Conservation (phyloP, 495 filamentous ascomycete species). For the Lichenothelia convexa region DNA sequence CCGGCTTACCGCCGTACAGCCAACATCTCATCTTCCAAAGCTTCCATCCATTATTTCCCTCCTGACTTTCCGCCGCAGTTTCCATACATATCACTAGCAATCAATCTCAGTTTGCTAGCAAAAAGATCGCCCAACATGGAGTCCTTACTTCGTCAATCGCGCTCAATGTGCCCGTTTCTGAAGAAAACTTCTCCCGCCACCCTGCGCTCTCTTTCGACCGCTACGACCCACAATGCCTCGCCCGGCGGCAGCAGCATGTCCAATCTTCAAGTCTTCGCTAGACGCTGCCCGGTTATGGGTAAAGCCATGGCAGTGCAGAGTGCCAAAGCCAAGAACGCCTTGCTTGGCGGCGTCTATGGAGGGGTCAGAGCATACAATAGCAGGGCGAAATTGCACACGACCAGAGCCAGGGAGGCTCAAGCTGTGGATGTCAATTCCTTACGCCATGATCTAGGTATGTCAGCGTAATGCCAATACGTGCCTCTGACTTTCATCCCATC, state of each 20-base stretch:
- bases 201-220: conserved; percentile 74
- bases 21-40: too few relatives aligned
- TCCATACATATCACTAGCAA: too few relatives aligned
- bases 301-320: conserved; percentile 69
- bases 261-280: conserved; percentile 84
- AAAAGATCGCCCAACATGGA: conserved; percentile 52
- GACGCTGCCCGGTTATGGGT: conserved; percentile 95
- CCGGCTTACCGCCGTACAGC: too few relatives aligned
- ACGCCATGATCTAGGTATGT: conserved; percentile 29
- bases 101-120: too few relatives aligned
- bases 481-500: too few relatives aligned
- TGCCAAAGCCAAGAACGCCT: conserved; percentile 16
- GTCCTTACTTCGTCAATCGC: conserved; percentile 79
- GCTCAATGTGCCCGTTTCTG: conserved; percentile 90
- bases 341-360: conserved; percentile 23
- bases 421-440: conserved; percentile 45
- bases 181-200: conserved; percentile 81
- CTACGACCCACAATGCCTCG: conserved; percentile 45
- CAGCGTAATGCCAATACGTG: not conserved
- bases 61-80: too few relatives aligned
- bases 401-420: conserved; percentile 49
- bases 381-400: conserved; percentile 67
- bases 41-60: too few relatives aligned
- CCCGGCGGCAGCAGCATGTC: conserved; percentile 85
- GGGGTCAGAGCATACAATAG: conserved; percentile 29